Conservation (phyloP, 192 early-diverging fungal genomes). For the Coemansia guatemalensis region DNA sequence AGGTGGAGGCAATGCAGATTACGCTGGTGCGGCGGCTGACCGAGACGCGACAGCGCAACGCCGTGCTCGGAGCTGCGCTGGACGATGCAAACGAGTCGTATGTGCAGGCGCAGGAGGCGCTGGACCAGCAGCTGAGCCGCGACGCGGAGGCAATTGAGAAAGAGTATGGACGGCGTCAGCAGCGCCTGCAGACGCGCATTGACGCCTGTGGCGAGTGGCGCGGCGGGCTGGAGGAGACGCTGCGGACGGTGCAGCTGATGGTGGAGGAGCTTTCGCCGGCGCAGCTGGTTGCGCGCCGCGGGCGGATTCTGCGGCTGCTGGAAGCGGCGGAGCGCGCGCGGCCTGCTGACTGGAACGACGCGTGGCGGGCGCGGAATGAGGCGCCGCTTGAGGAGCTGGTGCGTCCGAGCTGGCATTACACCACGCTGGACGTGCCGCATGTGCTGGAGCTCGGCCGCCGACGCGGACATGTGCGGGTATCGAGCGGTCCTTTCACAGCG, state of each 20-base stretch:
- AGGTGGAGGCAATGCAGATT: constrained; percentile 33
- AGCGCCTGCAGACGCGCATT: not conserved
- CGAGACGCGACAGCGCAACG: constrained; percentile 37
- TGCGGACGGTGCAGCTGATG: constrained; percentile 30
- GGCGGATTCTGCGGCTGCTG: constrained; percentile 20
- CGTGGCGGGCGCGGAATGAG: not conserved
- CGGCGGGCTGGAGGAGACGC: constrained; percentile 24
- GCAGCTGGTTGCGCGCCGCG: constrained; percentile 32
- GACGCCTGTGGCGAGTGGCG: constrained; percentile 31
- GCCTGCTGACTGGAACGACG: constrained; percentile 13
- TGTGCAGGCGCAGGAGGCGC: constrained; percentile 9
- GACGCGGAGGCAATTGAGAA: not conserved
- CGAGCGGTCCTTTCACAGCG: constrained; percentile 18
- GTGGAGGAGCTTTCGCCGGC: constrained; percentile 41
- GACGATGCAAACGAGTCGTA: constrained; percentile 5
- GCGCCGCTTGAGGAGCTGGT: constrained; percentile 5
- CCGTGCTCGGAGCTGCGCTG: constrained; percentile 11
- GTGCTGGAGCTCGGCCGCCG: constrained; percentile 39
- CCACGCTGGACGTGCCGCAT: constrained; percentile 15
- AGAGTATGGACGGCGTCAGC: not conserved
- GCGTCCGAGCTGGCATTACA: constrained; percentile 3
- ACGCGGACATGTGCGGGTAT: constrained; percentile 48
- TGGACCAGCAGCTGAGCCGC: constrained; percentile 3
- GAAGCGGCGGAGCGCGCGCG: constrained; percentile 8
- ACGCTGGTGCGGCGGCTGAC: constrained; percentile 21